These are phyloP conservation scores for Murraya koenigii DNA, from an alignment of 345 rosid species.

Conservation along the genomic window DNA sequence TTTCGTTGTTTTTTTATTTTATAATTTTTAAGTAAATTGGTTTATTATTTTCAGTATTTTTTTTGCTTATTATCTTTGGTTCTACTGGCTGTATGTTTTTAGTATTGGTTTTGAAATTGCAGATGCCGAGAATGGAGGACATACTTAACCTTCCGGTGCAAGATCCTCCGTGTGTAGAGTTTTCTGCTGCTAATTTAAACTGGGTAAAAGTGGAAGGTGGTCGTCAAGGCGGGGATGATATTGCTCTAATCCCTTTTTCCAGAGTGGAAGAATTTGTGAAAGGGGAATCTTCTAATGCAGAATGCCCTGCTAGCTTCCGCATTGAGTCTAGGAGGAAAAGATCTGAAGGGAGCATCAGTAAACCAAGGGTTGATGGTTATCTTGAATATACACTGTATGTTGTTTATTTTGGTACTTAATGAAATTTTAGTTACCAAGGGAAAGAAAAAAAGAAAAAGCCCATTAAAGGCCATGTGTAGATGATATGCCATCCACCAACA, in stretches of 20 bases:
- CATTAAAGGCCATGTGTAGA: background rate
- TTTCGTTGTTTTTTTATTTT: background rate
- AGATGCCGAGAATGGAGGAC: constrained; percentile 61
- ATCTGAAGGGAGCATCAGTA: constrained; percentile 49
- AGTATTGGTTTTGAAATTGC: background rate
- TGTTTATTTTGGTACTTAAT: constrained; percentile 5
- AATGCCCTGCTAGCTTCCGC: constrained; percentile 57
- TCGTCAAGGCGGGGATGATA: constrained; percentile 54
- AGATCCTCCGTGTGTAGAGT: constrained; percentile 52
- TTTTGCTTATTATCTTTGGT: background rate
- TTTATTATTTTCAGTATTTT: background rate
- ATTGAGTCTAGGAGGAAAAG: constrained; percentile 61
- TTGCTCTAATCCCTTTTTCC: constrained; percentile 50
- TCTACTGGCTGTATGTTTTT: background rate
- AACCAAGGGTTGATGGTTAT: constrained; percentile 61
- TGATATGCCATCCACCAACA: background rate
- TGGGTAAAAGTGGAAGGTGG: constrained; percentile 57
- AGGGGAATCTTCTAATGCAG: constrained; percentile 52
- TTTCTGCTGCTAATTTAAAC: constrained; percentile 42
- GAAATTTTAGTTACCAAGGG: background rate
- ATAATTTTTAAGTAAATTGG: background rate
- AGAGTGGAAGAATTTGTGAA: constrained; percentile 57
- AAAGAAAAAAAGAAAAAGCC: too few relatives aligned
- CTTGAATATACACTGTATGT: constrained; percentile 58
- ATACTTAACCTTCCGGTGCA: constrained; percentile 53